These are phyloP conservation scores for Leccinum ochraceum DNA, from an alignment of 768 basidiomycete species.

Conservation along the genomic window DNA sequence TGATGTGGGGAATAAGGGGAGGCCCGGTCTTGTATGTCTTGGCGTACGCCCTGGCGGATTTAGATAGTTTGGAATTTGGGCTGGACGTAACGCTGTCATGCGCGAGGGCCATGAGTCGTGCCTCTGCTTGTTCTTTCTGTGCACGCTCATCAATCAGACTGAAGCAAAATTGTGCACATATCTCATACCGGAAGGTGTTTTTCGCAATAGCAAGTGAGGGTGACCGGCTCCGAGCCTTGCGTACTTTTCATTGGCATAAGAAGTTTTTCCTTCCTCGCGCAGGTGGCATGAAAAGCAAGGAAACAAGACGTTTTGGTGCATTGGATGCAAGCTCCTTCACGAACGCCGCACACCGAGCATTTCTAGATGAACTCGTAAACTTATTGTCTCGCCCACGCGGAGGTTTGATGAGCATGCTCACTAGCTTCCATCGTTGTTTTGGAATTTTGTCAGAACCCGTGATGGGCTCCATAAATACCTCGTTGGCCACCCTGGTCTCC, in stretches of 20 bases:
- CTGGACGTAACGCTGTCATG: conserved; percentile 41
- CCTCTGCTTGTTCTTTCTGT: conserved; percentile 71
- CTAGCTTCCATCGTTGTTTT: conserved; percentile 93
- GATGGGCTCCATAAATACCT: conserved; percentile 98
- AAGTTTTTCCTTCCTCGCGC: conserved; percentile 84
- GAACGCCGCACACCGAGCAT: conserved; percentile 63
- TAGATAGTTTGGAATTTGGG: conserved; percentile 52
- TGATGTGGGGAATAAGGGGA: conserved; percentile 84
- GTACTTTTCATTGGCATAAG: conserved; percentile 86
- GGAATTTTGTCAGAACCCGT: conserved; percentile 85
- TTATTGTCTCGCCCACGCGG: not conserved
- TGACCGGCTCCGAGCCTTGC: conserved; percentile 70
- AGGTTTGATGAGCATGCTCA: conserved; percentile 40
- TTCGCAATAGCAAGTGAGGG: conserved; percentile 83
- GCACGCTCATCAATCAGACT: not conserved
- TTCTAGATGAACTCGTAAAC: conserved; percentile 38
- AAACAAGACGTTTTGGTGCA: conserved; percentile 91
- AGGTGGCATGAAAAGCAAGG: conserved; percentile 92
- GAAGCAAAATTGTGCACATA: not conserved
- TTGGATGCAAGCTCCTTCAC: conserved; percentile 90
- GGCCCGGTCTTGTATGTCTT: conserved; percentile 92
- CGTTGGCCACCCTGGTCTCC: conserved; percentile 89
- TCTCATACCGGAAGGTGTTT: conserved; percentile 82
- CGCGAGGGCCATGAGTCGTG: conserved; percentile 56
- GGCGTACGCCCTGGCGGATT: conserved; percentile 87